Evolutionary conservation across 1,284 basidiomycete genomes (phyloP).

Genomic region (Naganishia albida): DNA sequence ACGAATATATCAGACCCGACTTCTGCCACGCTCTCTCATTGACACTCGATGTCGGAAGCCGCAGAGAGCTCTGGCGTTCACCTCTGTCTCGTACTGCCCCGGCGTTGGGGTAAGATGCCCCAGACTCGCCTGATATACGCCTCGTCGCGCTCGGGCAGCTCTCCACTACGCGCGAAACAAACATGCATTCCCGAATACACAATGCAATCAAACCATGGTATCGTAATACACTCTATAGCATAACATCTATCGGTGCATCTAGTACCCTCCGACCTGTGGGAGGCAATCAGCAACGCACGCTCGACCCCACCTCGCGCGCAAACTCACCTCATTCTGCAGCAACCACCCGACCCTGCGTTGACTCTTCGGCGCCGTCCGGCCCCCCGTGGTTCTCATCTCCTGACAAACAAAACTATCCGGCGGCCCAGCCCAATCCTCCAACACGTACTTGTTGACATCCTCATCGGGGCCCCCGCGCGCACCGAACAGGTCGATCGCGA

Average conservation of each 20-base stretch:
- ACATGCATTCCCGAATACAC: too few relatives aligned
- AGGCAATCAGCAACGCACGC: neutral
- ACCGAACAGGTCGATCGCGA: conserved; percentile 87
- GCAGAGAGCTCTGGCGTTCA: too few relatives aligned
- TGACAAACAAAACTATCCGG: conserved; percentile 95
- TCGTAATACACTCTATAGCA: too few relatives aligned
- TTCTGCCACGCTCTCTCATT: too few relatives aligned
- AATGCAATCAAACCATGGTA: too few relatives aligned
- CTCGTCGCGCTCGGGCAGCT: too few relatives aligned
- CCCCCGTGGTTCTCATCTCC: conserved; percentile 88
- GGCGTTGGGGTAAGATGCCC: too few relatives aligned
- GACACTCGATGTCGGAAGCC: too few relatives aligned
- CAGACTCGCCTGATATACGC: too few relatives aligned
- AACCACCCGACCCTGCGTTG: conserved; percentile 84
- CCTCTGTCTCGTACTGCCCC: too few relatives aligned
- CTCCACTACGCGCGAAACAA: too few relatives aligned
- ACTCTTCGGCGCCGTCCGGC: conserved; percentile 85
- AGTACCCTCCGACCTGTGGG: conserved; percentile 11
- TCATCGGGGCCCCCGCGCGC: conserved; percentile 51
- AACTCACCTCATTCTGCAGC: conserved; percentile 62
- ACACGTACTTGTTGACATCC: conserved; percentile 66
- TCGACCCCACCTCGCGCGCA: neutral
- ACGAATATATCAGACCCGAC: too few relatives aligned
- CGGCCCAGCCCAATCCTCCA: conserved; percentile 91
- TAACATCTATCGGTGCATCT: neutral